Evolutionary conservation across 1,284 basidiomycete species (phyloP), one percentile per base, ranked within the genome.

Genomic region (Thelephora terrestris): DNA sequence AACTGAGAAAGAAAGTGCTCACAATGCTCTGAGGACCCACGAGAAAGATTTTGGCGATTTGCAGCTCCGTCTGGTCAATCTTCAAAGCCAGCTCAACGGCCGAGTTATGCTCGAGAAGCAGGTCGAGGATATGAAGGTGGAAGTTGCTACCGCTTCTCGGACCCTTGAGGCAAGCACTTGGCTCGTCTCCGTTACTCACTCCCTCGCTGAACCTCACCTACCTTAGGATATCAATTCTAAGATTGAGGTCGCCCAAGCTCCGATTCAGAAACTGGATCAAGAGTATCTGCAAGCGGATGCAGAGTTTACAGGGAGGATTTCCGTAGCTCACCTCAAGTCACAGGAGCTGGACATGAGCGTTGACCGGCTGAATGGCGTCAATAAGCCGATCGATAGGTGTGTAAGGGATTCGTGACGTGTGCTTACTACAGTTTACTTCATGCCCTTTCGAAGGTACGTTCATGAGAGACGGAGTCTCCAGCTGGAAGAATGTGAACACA

Each of bases 1-100:
- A 47, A 66, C 68, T 0, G 88, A 91, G 50, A 75, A 79, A 45
- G 89, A 93, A 32, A 76, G 79, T 27, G 79, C 81, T 57, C 70
- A 71, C 47, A 73, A 70, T 43, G 62, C 71, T 6, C 61, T 81
- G n/a, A 72, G 82, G 46, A 70, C 68, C 2, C 64, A 73, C 21
- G 80, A 85, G 56, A 73, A 71, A 20, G 74, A 76, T 37, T 60
- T 87, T 5, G 77, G 83, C 55, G 58, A 70, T 7, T 71, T 86
- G 67, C 75, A 85, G 54, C 66, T 87, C 18, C 70, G 75, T 21
- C 77, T 86, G 53, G 74, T 73, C 18, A 72, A 81, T 24, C 69
- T 91, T 7, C 70, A 71, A 45, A 75, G 69, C 51, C 75, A 83
- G 58, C 69, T 85, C 10, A 75, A 78, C 18, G 83, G 85, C 51